phyloP scores from a whole-genome alignment of 2,329 filamentous ascomycete genomes.

The Chlorencoelia australis region DNA sequence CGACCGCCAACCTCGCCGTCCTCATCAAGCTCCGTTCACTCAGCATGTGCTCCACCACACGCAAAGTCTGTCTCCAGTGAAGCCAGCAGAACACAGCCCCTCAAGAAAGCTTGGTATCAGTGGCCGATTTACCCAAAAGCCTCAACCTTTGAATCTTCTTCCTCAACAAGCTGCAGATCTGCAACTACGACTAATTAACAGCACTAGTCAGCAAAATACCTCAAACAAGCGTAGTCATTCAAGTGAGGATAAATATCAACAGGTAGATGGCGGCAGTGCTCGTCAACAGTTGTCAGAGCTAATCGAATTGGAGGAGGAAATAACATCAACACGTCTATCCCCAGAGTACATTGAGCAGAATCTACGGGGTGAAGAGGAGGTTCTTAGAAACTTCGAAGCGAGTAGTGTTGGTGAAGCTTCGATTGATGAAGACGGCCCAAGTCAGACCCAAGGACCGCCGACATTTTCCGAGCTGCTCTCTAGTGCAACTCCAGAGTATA shows the following conservation, averaged over 20 bases:
- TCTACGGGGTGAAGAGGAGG: not conserved
- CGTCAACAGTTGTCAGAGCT: not conserved
- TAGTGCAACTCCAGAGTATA: conserved; percentile 3
- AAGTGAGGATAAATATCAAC: not conserved
- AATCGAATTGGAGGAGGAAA: not conserved
- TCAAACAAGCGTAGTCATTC: not conserved
- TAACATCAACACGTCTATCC: not conserved
- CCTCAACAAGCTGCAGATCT: no score
- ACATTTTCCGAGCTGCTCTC: not conserved
- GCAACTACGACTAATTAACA: no score
- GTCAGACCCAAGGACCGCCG: not conserved
- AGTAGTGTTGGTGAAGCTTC: not conserved
- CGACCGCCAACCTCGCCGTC: no score
- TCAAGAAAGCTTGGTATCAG: no score
- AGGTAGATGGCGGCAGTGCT: not conserved
- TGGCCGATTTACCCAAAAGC: not conserved
- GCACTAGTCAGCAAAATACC: not conserved
- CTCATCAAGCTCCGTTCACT: no score
- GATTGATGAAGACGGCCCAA: not conserved
- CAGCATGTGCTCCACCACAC: no score
- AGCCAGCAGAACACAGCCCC: no score
- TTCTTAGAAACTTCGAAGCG: not conserved
- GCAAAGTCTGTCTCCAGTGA: no score
- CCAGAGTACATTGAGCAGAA: no score
- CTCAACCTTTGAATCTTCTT: not conserved